A percentile compares a stretch with the other conserved stretches of the same genome.
phyloP scores from a whole-genome alignment of 164 flowering plant genomes.

The Dillenia turbinata region DNA sequence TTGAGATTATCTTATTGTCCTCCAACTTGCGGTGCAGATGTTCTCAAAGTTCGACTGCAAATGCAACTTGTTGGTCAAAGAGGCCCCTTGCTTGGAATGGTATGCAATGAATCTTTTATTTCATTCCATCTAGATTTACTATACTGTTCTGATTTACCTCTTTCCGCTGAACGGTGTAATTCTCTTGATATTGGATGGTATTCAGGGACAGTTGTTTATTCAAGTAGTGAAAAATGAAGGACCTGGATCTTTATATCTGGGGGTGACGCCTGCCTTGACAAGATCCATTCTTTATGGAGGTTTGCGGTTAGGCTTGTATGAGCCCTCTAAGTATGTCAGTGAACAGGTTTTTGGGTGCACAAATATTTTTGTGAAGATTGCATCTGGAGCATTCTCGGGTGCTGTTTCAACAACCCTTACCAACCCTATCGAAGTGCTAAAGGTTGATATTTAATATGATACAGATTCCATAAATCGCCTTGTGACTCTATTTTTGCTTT shows the following conservation, averaged over 20 bases:
- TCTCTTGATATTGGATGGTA: conserved; percentile 8
- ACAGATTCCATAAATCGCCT: neutral
- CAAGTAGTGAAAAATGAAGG: conserved; percentile 77
- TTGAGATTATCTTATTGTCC: conserved; percentile 5
- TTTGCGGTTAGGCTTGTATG: conserved; percentile 89
- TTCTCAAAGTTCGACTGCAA: conserved; percentile 91
- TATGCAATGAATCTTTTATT: conserved; percentile 18
- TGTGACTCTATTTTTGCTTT: neutral
- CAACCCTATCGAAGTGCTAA: conserved; percentile 87
- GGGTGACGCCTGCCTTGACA: conserved; percentile 74
- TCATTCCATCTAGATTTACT: neutral
- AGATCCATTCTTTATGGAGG: conserved; percentile 92
- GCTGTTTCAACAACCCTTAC: conserved; percentile 85
- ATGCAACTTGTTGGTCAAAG: conserved; percentile 96
- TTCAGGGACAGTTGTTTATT: conserved; percentile 58
- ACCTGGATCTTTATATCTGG: conserved; percentile 66
- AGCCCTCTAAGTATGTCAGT: conserved; percentile 78
- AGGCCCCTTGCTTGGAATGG: conserved; percentile 91
- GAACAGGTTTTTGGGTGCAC: conserved; percentile 73
- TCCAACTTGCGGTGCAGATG: conserved; percentile 60
- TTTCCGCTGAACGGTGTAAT: conserved; percentile 2
- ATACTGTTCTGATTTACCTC: neutral
- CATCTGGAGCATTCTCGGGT: conserved; percentile 88
- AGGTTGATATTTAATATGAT: conserved; percentile 38
- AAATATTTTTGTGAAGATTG: conserved; percentile 74